These are phyloP conservation scores for Hirschfeldia incana DNA, from an alignment of 345 rosid genomes.

Conservation along the genomic window DNA sequence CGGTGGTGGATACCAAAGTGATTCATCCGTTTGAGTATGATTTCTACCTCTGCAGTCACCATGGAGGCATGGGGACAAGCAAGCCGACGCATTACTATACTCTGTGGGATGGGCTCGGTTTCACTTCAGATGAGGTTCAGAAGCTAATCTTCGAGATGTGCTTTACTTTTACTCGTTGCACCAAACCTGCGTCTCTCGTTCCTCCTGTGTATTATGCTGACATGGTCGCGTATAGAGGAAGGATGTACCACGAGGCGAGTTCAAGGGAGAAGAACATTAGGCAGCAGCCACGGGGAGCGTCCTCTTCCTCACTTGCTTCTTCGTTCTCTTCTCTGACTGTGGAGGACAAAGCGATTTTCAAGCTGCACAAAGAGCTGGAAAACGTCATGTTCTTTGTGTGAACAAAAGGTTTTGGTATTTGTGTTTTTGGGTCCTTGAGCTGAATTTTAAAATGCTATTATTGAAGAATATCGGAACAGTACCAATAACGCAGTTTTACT, in stretches of 20 bases:
- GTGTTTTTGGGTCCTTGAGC: neutral
- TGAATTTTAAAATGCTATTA: constrained; percentile 7
- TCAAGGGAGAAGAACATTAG: constrained; percentile 15
- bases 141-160: constrained; percentile 75
- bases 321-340: constrained; percentile 44
- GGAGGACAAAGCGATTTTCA: constrained; percentile 48
- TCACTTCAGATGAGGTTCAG: constrained; percentile 67
- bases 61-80: constrained; percentile 79
- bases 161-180: constrained; percentile 85
- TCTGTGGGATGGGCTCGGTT: constrained; percentile 70
- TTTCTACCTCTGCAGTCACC: constrained; percentile 81
- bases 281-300: constrained; percentile 26
- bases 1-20: constrained; percentile 69
- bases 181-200: constrained; percentile 76
- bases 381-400: constrained; percentile 74
- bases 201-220: constrained; percentile 90
- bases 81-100: constrained; percentile 83
- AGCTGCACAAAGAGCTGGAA: constrained; percentile 62
- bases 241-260: constrained; percentile 66
- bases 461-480: constrained; percentile 31
- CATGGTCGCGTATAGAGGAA: constrained; percentile 76
- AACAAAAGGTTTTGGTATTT: neutral
- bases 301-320: constrained; percentile 46
- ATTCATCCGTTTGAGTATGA: constrained; percentile 79
- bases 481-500: constrained; percentile 41